Conservation (phyloP, 805 yeast species). For the Lachancea mirantina region DNA sequence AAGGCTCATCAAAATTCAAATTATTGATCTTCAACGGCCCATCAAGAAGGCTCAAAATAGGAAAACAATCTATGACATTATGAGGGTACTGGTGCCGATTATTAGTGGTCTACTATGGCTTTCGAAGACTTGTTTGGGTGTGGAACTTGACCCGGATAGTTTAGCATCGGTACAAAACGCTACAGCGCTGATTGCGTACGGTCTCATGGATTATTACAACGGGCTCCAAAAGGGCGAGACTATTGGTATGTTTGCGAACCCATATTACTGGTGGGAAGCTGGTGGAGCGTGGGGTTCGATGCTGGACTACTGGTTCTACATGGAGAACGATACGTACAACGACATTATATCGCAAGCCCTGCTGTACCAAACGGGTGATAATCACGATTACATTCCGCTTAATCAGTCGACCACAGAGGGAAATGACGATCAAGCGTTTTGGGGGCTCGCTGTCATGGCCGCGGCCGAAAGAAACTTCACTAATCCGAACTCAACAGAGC, state of each 20-base stretch:
- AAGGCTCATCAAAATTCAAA: too few species aligned
- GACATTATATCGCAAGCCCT: constrained; percentile 49
- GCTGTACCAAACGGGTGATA: constrained; percentile 35
- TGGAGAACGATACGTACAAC: constrained; percentile 60
- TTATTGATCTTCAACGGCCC: too few species aligned
- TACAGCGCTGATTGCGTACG: constrained; percentile 54
- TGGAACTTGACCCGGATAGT: constrained; percentile 27
- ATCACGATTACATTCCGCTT: constrained; percentile 51
- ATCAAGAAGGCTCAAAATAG: too few species aligned
- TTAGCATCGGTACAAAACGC: constrained; percentile 37
- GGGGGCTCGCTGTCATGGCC: constrained; percentile 58
- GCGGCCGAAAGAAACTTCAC: constrained; percentile 56
- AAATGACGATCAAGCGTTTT: constrained; percentile 66
- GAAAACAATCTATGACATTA: too few species aligned
- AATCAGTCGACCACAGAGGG: constrained; percentile 64
- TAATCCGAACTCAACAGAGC: constrained; percentile 37
- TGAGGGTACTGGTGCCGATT: too few species aligned
- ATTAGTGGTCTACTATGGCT: too few species aligned
- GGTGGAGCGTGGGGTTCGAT: constrained; percentile 68
- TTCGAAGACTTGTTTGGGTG: constrained; percentile 10
- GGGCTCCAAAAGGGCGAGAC: constrained; percentile 66
- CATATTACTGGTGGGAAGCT: constrained; percentile 97
- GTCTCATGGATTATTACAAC: constrained; percentile 75
- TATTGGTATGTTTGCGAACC: constrained; percentile 78
- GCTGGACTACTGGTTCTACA: constrained; percentile 66